phyloP scores from a whole-genome alignment of 2,329 filamentous ascomycete genomes.

The Endoconidiophora polonica region DNA sequence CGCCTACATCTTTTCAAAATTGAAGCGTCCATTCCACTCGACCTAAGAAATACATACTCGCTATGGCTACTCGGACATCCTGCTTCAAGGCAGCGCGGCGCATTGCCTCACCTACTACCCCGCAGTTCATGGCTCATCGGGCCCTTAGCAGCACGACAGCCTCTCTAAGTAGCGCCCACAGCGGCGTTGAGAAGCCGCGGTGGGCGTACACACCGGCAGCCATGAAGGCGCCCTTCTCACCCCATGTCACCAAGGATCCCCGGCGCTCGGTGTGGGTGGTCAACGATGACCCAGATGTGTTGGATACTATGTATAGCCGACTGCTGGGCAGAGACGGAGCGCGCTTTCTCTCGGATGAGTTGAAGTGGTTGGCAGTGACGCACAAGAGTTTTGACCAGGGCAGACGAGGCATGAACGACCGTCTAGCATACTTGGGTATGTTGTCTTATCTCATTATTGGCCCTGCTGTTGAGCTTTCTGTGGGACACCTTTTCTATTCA shows the following conservation, averaged over 20 bases:
- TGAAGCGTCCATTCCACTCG: too few species aligned
- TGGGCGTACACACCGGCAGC: conserved; percentile 54
- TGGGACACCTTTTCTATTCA: not conserved
- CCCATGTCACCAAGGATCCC: conserved; percentile 38
- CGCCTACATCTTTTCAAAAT: too few species aligned
- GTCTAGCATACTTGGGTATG: conserved; percentile 40
- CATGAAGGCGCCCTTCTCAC: conserved; percentile 54
- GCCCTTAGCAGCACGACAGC: conserved; percentile 2
- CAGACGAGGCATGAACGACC: conserved; percentile 82
- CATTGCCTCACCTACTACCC: not conserved
- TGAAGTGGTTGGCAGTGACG: conserved; percentile 93
- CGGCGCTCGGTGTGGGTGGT: conserved; percentile 42
- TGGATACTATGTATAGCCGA: conserved; percentile 63
- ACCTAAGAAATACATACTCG: not conserved
- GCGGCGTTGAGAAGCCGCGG: conserved; percentile 28
- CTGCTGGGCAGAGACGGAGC: conserved; percentile 61
- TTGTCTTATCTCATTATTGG: not conserved
- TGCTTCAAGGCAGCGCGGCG: not conserved
- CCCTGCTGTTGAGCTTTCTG: not conserved
- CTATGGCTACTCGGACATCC: conserved; percentile 2
- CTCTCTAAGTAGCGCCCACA: not conserved
- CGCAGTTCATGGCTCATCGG: not conserved
- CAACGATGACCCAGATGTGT: conserved; percentile 55
- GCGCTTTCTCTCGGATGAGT: conserved; percentile 65
- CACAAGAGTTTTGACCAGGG: conserved; percentile 98